Evolutionary conservation across 2,329 filamentous ascomycete species (phyloP).

Genomic region (Ascocoryne sarcoides): DNA sequence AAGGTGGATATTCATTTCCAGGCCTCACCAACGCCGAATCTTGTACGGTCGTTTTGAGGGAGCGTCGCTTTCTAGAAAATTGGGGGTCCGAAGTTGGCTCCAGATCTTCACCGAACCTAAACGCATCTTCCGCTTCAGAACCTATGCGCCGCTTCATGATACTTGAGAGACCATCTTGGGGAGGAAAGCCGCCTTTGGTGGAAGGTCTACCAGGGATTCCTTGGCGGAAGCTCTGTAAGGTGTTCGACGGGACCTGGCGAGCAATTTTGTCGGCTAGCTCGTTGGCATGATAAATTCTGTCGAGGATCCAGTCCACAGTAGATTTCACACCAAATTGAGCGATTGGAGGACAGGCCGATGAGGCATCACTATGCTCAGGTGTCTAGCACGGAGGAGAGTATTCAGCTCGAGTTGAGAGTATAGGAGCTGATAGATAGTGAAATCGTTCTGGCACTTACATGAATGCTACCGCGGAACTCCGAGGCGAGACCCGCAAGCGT

Average conservation of each 20-base stretch:
- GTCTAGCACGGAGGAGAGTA: too few species aligned
- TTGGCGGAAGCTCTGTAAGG: slow-evolving; percentile 1
- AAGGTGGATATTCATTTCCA: slow-evolving; percentile 15
- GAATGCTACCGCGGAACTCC: slow-evolving; percentile 17
- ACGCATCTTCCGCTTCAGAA: slow-evolving; percentile 11
- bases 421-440: too few species aligned
- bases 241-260: slow-evolving; percentile 14
- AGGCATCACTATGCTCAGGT: slow-evolving; percentile 10
- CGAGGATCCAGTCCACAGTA: slow-evolving; percentile 24
- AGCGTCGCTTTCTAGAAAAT: slow-evolving; percentile 16
- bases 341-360: slow-evolving; percentile 21
- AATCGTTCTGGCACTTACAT: slow-evolving; percentile 25
- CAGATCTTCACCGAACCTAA: slow-evolving; percentile 8
- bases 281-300: slow-evolving; percentile 24
- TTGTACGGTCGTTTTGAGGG: slow-evolving; percentile 9
- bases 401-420: too few species aligned
- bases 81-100: slow-evolving; percentile 16
- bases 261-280: slow-evolving; percentile 24
- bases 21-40: slow-evolving; percentile 14
- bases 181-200: background rate
- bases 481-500: slow-evolving; percentile 24
- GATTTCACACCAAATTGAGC: slow-evolving; percentile 22
- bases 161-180: slow-evolving; percentile 14
- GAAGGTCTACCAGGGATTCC: background rate
- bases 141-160: slow-evolving; percentile 24